Evolutionary conservation across 2,329 filamentous ascomycete genomes (phyloP), one percentile per base, ranked within the genome.

Genomic region (Talaromyces albobiverticillius): DNA sequence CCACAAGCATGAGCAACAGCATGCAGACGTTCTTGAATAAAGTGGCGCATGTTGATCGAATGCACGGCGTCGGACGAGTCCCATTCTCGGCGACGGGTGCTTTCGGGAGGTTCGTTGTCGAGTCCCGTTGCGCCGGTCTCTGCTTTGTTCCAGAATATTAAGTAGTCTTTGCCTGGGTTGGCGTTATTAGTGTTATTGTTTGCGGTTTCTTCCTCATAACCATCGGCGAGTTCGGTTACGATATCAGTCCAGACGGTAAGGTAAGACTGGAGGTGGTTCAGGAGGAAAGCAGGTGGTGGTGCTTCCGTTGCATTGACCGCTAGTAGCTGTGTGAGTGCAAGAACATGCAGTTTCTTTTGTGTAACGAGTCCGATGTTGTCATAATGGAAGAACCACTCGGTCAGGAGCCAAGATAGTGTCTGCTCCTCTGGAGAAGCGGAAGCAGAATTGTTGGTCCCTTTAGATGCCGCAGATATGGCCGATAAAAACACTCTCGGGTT

Each of bases 401-500:
- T 69, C 7, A 79, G 51, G 18, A 79, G 63, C 76, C 76, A 79
- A 18, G 65, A 61, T 13, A 76, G 58, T 2, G 62, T 60, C 31
- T 70, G 61, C 40, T 74, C 69, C 18, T 55, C 53, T 10, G 53
- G 18, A 8, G 53, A 26, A 52, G 71, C 64, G 2, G 64, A 56
- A 11, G 65, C 62, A 10, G 26, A 29, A 29, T 10, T 29, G 26
- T 29, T 5, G 26, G 26, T 10, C 13, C 63, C 62, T 20, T n/a
- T n/a, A n/a, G 66, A 66, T 9, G 73, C 67, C 10, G 72, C 67
- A 8, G 66, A 64, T 48, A 83, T 64, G 1, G 78, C 79, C 43
- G 78, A 74, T 11, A 86, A 75, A 60, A 96, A 87, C 2, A 88
- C 76, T 2, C 72, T 72, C 1, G 92, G 89, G 34, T 88, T 87